A percentile compares a stretch with the other conserved stretches of the same genome.
phyloP scores from a whole-genome alignment of 345 rosid genomes.

The Physaria fendleri region DNA sequence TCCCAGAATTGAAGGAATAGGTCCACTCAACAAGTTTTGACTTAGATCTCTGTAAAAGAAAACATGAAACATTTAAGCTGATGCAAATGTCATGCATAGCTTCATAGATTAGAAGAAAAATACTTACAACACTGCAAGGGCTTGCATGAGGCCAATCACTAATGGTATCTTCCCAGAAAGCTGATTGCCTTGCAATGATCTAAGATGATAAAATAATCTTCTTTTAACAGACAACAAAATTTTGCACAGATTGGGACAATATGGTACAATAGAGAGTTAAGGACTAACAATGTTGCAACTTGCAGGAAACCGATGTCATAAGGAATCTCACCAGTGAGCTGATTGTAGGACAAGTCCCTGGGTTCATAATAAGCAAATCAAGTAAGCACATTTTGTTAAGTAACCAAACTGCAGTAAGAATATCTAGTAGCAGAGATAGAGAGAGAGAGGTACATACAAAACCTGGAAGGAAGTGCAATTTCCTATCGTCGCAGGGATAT shows the following conservation, averaged over 20 bases:
- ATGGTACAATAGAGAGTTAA: not conserved
- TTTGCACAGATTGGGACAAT: not conserved
- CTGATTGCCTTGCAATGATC: conserved; percentile 93
- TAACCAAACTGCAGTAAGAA: not conserved
- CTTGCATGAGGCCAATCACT: conserved; percentile 97
- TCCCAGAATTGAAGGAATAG: conserved; percentile 86
- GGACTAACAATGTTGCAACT: conserved; percentile 88
- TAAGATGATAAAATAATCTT: conserved; percentile 11
- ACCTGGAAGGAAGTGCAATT: conserved; percentile 98
- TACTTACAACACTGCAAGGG: conserved; percentile 96
- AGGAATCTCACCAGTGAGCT: conserved; percentile 83
- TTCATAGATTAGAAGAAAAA: not conserved
- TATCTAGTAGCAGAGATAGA: conserved; percentile 8
- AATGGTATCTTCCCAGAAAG: conserved; percentile 84
- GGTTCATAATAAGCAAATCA: conserved; percentile 11
- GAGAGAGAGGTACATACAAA: conserved; percentile 62
- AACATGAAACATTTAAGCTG: not conserved
- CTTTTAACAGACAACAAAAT: conserved; percentile 2
- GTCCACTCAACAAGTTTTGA: conserved; percentile 75
- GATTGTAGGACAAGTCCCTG: conserved; percentile 96
- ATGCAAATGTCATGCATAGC: not conserved
- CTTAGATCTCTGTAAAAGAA: conserved; percentile 64
- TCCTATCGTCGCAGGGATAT: conserved; percentile 82
- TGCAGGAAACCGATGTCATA: conserved; percentile 97
- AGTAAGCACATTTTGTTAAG: not conserved